A percentile compares a stretch with the other conserved stretches of the same genome.
phyloP scores from a whole-genome alignment of 2,329 filamentous ascomycete genomes.

The Fusarium ambrosium region DNA sequence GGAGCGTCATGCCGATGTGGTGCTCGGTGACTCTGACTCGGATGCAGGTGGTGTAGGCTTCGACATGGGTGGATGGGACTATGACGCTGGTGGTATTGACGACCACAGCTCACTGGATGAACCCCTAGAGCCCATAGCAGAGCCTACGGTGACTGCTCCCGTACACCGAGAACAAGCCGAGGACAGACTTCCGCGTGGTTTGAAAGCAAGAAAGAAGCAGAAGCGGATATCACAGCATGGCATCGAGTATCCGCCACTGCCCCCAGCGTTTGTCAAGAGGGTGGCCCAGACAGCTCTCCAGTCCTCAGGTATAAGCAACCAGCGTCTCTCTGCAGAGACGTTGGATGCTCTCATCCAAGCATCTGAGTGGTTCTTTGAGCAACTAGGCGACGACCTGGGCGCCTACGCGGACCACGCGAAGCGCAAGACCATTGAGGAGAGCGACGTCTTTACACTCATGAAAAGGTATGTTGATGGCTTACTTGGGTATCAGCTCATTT shows the following conservation, averaged over 20 bases:
- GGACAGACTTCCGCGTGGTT: slow-evolving; percentile 27
- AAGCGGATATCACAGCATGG: slow-evolving; percentile 76
- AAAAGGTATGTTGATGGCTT: slow-evolving; percentile 72
- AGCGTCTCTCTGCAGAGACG: slow-evolving; percentile 80
- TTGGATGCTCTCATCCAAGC: slow-evolving; percentile 82
- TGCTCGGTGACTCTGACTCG: slow-evolving; percentile 37
- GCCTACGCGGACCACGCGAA: slow-evolving; percentile 86
- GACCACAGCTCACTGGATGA: slow-evolving; percentile 45
- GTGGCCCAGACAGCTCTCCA: slow-evolving; percentile 79
- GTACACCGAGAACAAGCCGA: slow-evolving; percentile 19
- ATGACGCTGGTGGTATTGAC: slow-evolving; percentile 34
- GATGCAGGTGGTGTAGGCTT: slow-evolving; percentile 36
- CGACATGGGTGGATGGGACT: slow-evolving; percentile 34
- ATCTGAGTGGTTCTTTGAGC: slow-evolving; percentile 93
- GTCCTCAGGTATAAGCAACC: slow-evolving; percentile 73
- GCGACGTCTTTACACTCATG: slow-evolving; percentile 86
- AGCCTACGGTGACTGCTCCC: slow-evolving; percentile 17
- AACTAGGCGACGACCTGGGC: slow-evolving; percentile 82
- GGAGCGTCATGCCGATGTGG: slow-evolving; percentile 26
- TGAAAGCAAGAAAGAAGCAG: slow-evolving; percentile 50
- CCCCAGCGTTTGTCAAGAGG: slow-evolving; percentile 79
- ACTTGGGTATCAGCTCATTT: slow-evolving; percentile 40
- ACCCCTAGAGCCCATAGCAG: slow-evolving; percentile 22
- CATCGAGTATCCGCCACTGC: slow-evolving; percentile 81
- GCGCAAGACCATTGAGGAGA: slow-evolving; percentile 87